phyloP scores from a whole-genome alignment of 2,329 filamentous ascomycete genomes.

The Aspergillus floridensis region DNA sequence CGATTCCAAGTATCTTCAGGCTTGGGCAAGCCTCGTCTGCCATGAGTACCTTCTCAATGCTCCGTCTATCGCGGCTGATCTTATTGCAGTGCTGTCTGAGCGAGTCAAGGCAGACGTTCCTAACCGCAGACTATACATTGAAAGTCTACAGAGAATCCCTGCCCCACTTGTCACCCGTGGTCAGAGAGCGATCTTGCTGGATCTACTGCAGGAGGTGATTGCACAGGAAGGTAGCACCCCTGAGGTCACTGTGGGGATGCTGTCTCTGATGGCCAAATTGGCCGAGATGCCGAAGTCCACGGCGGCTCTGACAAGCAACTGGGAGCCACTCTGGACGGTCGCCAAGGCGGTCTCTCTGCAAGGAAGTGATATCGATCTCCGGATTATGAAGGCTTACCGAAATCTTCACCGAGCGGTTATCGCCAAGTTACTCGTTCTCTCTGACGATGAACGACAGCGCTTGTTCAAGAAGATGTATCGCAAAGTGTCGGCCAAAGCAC shows the following conservation, averaged over 20 bases:
- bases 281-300: conserved; percentile 41
- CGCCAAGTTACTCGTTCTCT: conserved; percentile 33
- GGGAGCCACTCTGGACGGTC: conserved; percentile 37
- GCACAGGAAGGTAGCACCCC: conserved; percentile 26
- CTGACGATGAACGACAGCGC: conserved; percentile 34
- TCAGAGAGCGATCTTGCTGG: conserved; percentile 33
- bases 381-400: conserved; percentile 38
- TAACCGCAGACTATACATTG: conserved; percentile 31
- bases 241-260: conserved; percentile 30
- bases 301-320: conserved; percentile 35
- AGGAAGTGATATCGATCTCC: conserved; percentile 32
- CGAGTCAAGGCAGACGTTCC: conserved; percentile 30
- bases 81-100: conserved; percentile 34
- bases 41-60: conserved; percentile 40
- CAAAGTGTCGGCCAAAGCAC: conserved; percentile 29
- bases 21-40: conserved; percentile 39
- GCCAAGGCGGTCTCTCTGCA: conserved; percentile 34
- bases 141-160: conserved; percentile 39
- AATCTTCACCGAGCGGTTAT: conserved; percentile 36
- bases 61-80: conserved; percentile 33
- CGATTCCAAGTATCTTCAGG: conserved; percentile 34
- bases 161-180: conserved; percentile 38
- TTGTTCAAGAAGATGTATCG: conserved; percentile 37
- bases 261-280: conserved; percentile 42
- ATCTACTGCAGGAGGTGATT: conserved; percentile 35